phyloP scores from a whole-genome alignment of 148 eudicot genomes.

The Suaeda aralocaspica region DNA sequence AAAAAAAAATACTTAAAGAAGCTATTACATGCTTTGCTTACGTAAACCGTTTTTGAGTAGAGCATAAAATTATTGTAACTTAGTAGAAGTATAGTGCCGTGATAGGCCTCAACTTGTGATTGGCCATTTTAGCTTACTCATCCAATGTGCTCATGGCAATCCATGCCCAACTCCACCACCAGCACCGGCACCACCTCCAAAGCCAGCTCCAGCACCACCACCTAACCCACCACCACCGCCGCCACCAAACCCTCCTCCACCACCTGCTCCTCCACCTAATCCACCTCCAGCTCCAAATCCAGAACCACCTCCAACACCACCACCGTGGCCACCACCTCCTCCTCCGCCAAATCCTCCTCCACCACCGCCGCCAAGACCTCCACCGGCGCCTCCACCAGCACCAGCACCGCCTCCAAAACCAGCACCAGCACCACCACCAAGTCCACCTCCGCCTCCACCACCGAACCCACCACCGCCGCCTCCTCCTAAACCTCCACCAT shows the following conservation, averaged over 20 bases:
- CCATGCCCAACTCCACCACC: constrained; percentile 7
- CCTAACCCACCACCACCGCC: constrained; percentile 8
- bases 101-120: no score
- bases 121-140: not conserved
- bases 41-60: not conserved
- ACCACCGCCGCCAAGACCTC: constrained; percentile 17
- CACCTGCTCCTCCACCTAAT: constrained; percentile 9
- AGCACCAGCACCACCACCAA: constrained; percentile 4
- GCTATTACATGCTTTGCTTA: not conserved
- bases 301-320: constrained; percentile 6
- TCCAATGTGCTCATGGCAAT: not conserved
- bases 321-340: not conserved
- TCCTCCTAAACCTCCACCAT: constrained; percentile 24
- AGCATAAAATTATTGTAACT: no score
- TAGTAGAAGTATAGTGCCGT: no score
- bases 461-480: constrained; percentile 21
- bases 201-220: constrained; percentile 2
- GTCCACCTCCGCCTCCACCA: constrained; percentile 16
- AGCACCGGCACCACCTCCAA: constrained; percentile 1
- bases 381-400: not conserved
- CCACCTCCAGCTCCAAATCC: constrained; percentile 8
- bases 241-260: constrained; percentile 14
- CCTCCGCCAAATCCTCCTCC: constrained; percentile 10
- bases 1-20: not conserved
- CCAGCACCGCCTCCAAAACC: not conserved